Base-by-base conservation (phyloP, 176 grass and related monocot genomes). In the Panicum miliaceum region DNA sequence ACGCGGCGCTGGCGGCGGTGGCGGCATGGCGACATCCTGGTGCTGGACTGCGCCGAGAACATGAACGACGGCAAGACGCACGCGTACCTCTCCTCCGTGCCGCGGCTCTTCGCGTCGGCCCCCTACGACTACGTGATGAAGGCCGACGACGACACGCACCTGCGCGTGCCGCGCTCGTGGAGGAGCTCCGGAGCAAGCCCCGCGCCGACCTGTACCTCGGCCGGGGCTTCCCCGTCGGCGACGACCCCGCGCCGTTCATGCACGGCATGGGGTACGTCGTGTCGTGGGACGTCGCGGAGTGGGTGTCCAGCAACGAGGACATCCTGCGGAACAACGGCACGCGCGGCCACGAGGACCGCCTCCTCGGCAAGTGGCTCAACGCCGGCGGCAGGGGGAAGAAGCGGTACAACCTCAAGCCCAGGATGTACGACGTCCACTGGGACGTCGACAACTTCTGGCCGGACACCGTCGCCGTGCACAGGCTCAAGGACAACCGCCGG, bases 51-150 rank as follows among this genome's bases (percentile, higher is more conserved):
- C 90, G 40, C 82, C 19, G 93, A 96, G 91, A 96, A 96, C 88
- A 87, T 96, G 82, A 92, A 96, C 88, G 75, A 81, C 66, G 93
- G 93, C 50, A 96, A 96, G 90, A 96, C 93, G 35, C 84, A 93
- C 85, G 63, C 41, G 63, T 96, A 91, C 88, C 84, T 93, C 51
- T 93, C 93, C 42, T 29, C 78, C 2, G 83, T 89, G 29, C 77
- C 81, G 40, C 58, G 71, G 16, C 1, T 48, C 43, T 83, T 76
- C 73, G 61, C 62, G 18, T 5, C 8, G 0, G 0, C 0, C 0
- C 84, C 90, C 4, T 95, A 95, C 88, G 90, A 95, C 83, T 95
- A 92, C 80, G 83, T 92, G 2, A 90, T 92, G 83, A 92, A 95
- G 87, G 82, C 88, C 60, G 90, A 92, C 79, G 93, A 95, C 83